phyloP scores from a whole-genome alignment of 164 flowering plant genomes.

The Nymphaea colorata region DNA sequence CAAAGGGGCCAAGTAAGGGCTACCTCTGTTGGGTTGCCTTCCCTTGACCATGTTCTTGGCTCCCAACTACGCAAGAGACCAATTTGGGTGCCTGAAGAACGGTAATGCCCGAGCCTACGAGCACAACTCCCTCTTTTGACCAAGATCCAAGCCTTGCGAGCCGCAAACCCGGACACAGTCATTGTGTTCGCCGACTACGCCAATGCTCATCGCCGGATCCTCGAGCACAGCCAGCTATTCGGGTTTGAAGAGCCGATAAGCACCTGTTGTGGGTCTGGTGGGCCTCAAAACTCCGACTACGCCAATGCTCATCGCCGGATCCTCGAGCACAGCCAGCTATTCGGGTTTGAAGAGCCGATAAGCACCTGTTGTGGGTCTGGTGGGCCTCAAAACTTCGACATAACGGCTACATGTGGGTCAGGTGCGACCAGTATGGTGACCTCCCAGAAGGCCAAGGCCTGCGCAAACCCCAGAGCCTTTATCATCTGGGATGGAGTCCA shows the following conservation, averaged over 20 bases:
- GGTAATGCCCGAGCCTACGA: constrained; percentile 8
- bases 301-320: constrained; percentile 4
- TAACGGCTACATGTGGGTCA: constrained; percentile 41
- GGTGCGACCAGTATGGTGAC: constrained; percentile 7
- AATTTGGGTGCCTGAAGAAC: constrained; percentile 35
- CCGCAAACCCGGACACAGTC: constrained; percentile 35
- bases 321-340: constrained; percentile 7
- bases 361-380: constrained; percentile 65
- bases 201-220: constrained; percentile 33
- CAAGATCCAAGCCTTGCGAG: constrained; percentile 25
- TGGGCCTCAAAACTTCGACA: constrained; percentile 36
- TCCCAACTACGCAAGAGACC: constrained; percentile 27
- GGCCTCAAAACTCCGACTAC: constrained; percentile 41
- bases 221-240: constrained; percentile 24
- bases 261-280: constrained; percentile 63
- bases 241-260: constrained; percentile 53
- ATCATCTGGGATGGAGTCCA: constrained; percentile 79
- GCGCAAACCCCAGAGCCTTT: constrained; percentile 36
- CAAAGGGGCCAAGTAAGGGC: constrained; percentile 63
- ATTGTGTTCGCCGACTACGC: constrained; percentile 59
- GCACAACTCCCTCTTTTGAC: constrained; percentile 43
- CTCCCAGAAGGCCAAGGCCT: constrained; percentile 14
- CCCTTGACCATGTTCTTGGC: constrained; percentile 39
- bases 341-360: constrained; percentile 47
- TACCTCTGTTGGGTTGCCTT: constrained; percentile 49